phyloP scores from a whole-genome alignment of 2,329 filamentous ascomycete genomes.

The Neoarthrinium moseri region DNA sequence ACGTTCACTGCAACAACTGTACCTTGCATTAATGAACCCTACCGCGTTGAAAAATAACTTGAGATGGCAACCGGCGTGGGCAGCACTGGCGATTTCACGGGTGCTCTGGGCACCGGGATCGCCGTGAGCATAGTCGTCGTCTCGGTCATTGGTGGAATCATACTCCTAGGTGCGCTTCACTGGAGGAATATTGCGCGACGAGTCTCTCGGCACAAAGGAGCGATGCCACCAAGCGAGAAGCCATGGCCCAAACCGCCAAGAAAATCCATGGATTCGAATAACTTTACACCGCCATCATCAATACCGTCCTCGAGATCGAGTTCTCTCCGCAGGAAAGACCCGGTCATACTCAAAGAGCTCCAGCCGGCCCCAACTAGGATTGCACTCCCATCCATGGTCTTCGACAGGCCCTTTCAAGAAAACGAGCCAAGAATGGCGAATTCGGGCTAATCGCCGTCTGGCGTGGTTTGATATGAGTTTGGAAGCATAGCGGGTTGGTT shows the following conservation, averaged over 20 bases:
- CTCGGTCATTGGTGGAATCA: neutral
- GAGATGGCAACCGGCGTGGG: constrained; percentile 1
- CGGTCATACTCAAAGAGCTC: constrained; percentile 1
- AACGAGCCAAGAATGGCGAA: too few relatives aligned
- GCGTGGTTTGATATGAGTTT: too few relatives aligned
- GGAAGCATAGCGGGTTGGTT: too few relatives aligned
- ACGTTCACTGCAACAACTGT: too few relatives aligned
- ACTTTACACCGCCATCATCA: neutral
- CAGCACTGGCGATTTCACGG: neutral
- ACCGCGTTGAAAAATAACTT: neutral
- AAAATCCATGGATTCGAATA: neutral
- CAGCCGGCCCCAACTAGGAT: neutral
- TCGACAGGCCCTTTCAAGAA: neutral
- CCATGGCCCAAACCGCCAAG: constrained; percentile 5
- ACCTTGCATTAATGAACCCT: too few relatives aligned
- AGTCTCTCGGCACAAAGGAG: neutral
- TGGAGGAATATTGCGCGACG: constrained; percentile 4
- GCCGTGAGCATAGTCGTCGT: constrained; percentile 4
- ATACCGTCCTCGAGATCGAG: neutral
- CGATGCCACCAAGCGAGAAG: constrained; percentile 1
- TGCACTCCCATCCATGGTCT: neutral
- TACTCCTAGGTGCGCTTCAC: neutral
- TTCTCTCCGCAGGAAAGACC: neutral
- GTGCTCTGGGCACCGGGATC: constrained; percentile 1
- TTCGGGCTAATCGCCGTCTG: too few relatives aligned